Evolutionary conservation across 2,329 filamentous ascomycete genomes (phyloP).

Genomic region (Venturia nashicola): DNA sequence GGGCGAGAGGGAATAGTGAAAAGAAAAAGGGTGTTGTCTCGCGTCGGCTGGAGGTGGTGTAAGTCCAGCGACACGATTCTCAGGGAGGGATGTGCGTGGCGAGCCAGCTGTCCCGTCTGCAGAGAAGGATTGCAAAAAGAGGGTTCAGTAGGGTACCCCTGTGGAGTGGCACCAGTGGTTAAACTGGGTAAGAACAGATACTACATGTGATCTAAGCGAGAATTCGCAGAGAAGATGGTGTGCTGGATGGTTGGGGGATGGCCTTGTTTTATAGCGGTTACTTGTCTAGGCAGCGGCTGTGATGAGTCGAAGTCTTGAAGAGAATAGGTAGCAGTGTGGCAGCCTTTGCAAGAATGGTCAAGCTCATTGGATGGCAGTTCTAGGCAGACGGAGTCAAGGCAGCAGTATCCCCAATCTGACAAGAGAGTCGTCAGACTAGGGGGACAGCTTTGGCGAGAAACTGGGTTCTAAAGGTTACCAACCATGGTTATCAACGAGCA

Average conservation of each 20-base stretch:
- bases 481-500: neutral
- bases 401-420: neutral
- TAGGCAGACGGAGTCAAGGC: neutral
- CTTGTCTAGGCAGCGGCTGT: neutral
- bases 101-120: neutral
- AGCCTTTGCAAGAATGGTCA: neutral
- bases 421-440: neutral
- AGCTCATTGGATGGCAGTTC: neutral
- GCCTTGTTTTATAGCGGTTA: neutral
- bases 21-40: neutral
- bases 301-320: neutral
- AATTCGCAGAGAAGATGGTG: neutral
- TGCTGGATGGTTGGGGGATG: neutral
- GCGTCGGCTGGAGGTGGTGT: constrained; percentile 2
- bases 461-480: neutral
- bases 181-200: constrained; percentile 4
- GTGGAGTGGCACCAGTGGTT: neutral
- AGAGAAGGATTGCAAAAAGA: neutral
- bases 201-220: neutral
- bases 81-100: neutral
- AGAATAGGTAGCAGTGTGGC: neutral
- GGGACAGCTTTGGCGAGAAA: no score
- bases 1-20: constrained; percentile 1
- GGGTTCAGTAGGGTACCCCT: neutral
- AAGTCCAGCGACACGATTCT: neutral